phyloP scores from a whole-genome alignment of 306 rosid species.

The Echinosophora koreensis region DNA sequence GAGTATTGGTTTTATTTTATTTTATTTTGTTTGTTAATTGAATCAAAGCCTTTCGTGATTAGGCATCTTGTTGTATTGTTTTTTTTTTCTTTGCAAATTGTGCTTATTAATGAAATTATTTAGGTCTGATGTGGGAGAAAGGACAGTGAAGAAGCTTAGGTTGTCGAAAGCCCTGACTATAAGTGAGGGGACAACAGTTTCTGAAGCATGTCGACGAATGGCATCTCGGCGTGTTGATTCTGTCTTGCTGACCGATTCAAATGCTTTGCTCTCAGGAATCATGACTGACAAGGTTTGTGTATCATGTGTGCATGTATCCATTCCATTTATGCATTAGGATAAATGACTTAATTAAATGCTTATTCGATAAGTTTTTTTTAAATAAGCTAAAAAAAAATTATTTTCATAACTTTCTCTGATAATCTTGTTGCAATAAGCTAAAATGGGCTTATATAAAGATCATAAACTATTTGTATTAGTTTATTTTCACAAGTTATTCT shows the following conservation, averaged over 20 bases:
- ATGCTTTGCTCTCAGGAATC: conserved; percentile 94
- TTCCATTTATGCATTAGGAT: not conserved
- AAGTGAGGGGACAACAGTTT: conserved; percentile 88
- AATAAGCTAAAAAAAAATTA: too few relatives aligned
- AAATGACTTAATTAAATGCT: too few relatives aligned
- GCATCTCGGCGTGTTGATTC: conserved; percentile 91
- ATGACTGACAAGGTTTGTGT: conserved; percentile 85
- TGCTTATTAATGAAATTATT: conserved; percentile 11
- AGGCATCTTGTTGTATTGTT: not conserved
- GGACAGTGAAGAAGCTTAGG: conserved; percentile 93
- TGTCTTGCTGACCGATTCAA: conserved; percentile 83
- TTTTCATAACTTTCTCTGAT: too few relatives aligned
- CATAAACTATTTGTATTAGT: too few relatives aligned
- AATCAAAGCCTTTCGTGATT: conserved; percentile 5
- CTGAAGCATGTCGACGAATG: conserved; percentile 93
- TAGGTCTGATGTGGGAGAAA: conserved; percentile 76
- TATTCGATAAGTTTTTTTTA: too few relatives aligned
- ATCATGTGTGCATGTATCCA: not conserved
- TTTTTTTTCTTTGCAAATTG: not conserved
- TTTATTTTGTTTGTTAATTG: not conserved
- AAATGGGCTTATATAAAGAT: too few relatives aligned
- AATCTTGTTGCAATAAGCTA: too few relatives aligned
- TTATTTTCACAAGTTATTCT: too few relatives aligned
- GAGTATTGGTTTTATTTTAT: not conserved
- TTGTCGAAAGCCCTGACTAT: conserved; percentile 90